phyloP scores from a whole-genome alignment of 2,329 filamentous ascomycete genomes.

The Fusarium sp. region DNA sequence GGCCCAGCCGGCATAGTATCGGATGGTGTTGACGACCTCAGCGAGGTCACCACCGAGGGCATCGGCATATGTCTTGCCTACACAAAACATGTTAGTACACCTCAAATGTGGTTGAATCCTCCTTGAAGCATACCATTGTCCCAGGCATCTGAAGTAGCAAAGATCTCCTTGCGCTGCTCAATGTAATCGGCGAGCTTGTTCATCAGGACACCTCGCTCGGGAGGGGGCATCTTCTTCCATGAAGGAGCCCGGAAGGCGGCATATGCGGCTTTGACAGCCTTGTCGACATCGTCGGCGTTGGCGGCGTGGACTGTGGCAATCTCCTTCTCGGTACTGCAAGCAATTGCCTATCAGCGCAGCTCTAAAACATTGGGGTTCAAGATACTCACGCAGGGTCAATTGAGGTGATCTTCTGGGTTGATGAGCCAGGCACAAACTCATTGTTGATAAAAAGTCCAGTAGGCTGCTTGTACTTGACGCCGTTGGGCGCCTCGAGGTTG shows the following conservation, averaged over 20 bases:
- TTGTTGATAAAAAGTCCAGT: constrained; percentile 87
- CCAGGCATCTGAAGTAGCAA: constrained; percentile 75
- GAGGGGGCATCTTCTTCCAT: constrained; percentile 75
- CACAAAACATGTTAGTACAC: not conserved
- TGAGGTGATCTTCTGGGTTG: constrained; percentile 42
- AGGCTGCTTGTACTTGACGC: constrained; percentile 78
- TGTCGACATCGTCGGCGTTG: constrained; percentile 45
- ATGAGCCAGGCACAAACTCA: constrained; percentile 70
- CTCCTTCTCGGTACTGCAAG: constrained; percentile 43
- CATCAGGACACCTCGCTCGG: constrained; percentile 75
- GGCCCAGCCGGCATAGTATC: constrained; percentile 76
- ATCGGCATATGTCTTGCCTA: constrained; percentile 71
- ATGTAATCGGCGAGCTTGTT: constrained; percentile 72
- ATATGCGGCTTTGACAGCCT: constrained; percentile 60
- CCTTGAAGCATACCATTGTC: constrained; percentile 55
- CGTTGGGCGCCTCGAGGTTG: constrained; percentile 82
- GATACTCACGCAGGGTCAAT: constrained; percentile 46
- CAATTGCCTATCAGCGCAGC: not conserved
- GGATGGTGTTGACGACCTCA: constrained; percentile 51
- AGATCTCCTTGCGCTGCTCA: constrained; percentile 67
- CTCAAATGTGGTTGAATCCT: constrained; percentile 51
- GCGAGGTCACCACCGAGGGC: constrained; percentile 70
- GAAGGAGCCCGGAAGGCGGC: constrained; percentile 73
- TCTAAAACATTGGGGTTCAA: no score
- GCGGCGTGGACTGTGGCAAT: constrained; percentile 47